Evolutionary conservation across 202 grass and related monocot species (phyloP), one percentile per base, ranked within the genome.

Genomic region (Setaria italica): DNA sequence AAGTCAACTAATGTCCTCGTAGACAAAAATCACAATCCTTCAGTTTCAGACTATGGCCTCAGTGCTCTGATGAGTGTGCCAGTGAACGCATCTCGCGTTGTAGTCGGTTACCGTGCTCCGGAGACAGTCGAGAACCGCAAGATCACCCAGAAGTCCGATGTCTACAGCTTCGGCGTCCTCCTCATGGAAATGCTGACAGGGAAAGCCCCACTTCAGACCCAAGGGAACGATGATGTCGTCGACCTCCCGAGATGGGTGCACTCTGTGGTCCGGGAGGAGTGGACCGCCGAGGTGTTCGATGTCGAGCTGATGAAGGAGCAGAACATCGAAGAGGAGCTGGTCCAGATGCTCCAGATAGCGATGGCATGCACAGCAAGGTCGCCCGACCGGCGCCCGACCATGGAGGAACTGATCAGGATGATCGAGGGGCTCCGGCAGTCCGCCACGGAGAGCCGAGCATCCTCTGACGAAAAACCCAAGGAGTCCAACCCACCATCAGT

Each of bases 211-310:
- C 85, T 99, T 0, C 97, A 95, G 59, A 92, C 93, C 0, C 97
- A 99, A 49, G 97, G 97, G 17, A 93, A 86, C 20, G 93, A 99
- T 47, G 90, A 99, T 8, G 86, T 96, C 0, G 91, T 86, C 0
- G 97, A 99, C 59, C 90, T 99, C 17, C 92, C 92, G 8, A 87
- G 88, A 55, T 99, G 97, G 97, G 93, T 99, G 41, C 97, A 96
- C 19, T 99, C 97, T 0, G 97, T 99, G 30, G 97, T 99, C 79
- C 83, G 92, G 69, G 97, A 99, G 87, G 97, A 99, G 72, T 99
- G 97, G 97, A 99, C 97, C 5, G 93, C 97, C 0, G 93, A 99
- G 77, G 97, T 99, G 67, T 99, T 99, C 14, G 97, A 99, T 45
- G 41, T 83, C 7, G 97, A 96, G 82, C 82, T 99, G 71, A 91